Evolutionary conservation across 2,329 filamentous ascomycete species (phyloP), one percentile per base, ranked within the genome.

Genomic region (Rachicladosporium sp.): DNA sequence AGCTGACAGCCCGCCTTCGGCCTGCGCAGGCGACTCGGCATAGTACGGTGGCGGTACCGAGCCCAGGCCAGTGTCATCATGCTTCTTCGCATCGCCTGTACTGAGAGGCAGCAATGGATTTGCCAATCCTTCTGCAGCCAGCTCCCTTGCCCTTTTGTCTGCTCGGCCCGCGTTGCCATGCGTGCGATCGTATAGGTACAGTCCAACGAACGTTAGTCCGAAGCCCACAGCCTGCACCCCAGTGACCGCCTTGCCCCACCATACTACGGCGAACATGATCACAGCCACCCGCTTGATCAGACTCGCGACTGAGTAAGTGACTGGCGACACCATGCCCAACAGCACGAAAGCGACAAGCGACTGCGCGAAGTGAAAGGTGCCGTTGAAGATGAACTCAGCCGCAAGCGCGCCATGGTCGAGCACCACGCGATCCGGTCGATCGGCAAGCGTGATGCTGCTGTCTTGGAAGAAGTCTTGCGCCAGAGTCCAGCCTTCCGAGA

Each of bases 261-360:
- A 98, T 50, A 96, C 66, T 46, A 98, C 89, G 5, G 91, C 87
- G 51, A 94, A 82, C 43, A 91, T 76, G 52, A 98, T 94, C 54
- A 98, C 89, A 56, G 94, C 95, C 9, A 98, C 91, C 36, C 91
- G 82, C 66, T 98, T 98, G 63, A 98, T 91, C 45, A 98, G 69
- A 41, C 83, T 93, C 29, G 91, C 91, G 30, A 98, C 89, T 0
- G 86, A 94, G 66, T 98, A 98, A 0, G 91, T 96, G 30, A 98
- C 91, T 0, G 91, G 91, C 0, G 87, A 93, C 9, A 96, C 82
- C 68, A 94, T 82, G 39, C 87, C 94, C 5, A 98, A 69, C 4
- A 98, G 71, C 13, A 94, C 70, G 57, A 98, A 98, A 0, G 91
- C 91, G 40, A 98, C 73, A 38, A 98, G 93, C 56, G 93, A 95